These are phyloP conservation scores for Miamiensis avidus DNA, from an alignment of 169 alveolate species.

Conservation along the genomic window DNA sequence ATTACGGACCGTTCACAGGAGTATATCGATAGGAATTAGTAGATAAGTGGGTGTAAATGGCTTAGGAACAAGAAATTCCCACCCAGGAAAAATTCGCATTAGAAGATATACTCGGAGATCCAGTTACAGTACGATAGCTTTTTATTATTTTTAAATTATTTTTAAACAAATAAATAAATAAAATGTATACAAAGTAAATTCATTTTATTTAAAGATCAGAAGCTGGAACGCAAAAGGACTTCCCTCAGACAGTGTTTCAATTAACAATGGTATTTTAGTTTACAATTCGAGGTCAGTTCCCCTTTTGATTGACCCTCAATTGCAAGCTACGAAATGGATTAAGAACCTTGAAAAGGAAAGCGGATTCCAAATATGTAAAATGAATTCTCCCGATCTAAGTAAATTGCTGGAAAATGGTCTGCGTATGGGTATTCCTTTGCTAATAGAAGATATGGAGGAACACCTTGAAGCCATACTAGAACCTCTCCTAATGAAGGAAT, in stretches of 20 bases:
- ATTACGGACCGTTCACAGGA: conserved; percentile 86
- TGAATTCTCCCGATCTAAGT: conserved; percentile 64
- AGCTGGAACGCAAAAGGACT: conserved; percentile 85
- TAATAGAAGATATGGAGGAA: conserved; percentile 86
- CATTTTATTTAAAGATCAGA: conserved; percentile 55
- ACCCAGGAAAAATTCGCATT: conserved; percentile 62
- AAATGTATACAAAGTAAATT: too few species aligned
- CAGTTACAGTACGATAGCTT: conserved; percentile 45
- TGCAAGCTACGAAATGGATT: conserved; percentile 83
- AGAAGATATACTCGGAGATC: conserved; percentile 75
- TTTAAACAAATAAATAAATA: too few species aligned
- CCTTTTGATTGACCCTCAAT: conserved; percentile 85
- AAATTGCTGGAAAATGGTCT: conserved; percentile 66
- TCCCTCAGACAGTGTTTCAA: conserved; percentile 83
- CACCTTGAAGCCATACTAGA: conserved; percentile 83
- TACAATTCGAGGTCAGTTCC: conserved; percentile 73
- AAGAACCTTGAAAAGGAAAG: conserved; percentile 70
- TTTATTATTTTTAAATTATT: neutral
- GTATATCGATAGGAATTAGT: conserved; percentile 66
- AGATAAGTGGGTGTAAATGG: conserved; percentile 71
- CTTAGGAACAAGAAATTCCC: conserved; percentile 62
- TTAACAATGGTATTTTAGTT: conserved; percentile 80
- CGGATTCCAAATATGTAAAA: conserved; percentile 69
- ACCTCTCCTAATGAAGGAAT: conserved; percentile 74
- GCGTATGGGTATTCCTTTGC: conserved; percentile 69